Evolutionary conservation across 2,329 filamentous ascomycete genomes (phyloP).

Genomic region (Cladosporium sp.): DNA sequence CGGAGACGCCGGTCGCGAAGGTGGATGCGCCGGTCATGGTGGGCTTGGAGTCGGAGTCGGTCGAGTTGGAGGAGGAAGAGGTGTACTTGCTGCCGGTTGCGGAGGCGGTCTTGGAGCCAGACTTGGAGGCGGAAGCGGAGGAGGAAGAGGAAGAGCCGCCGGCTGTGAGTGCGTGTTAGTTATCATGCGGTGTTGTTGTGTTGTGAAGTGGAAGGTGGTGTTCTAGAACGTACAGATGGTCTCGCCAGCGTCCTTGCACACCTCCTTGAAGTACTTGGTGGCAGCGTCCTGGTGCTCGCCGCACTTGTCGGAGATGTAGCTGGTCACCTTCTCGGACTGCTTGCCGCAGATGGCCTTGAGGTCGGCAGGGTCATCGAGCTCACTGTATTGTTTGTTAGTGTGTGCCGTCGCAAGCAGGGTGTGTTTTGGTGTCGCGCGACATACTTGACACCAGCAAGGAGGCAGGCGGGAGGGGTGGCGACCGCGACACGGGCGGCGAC

Average conservation of each 20-base stretch:
- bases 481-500: slow-evolving; percentile 40
- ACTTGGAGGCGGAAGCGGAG: slow-evolving; percentile 16
- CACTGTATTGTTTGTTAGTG: slow-evolving; percentile 21
- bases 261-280: slow-evolving; percentile 27
- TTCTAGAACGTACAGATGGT: slow-evolving; percentile 24
- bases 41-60: background rate
- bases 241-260: slow-evolving; percentile 31
- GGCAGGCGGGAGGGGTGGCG: slow-evolving; percentile 47
- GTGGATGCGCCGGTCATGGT: slow-evolving; percentile 9
- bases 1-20: slow-evolving; percentile 9
- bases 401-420: slow-evolving; percentile 11
- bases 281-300: slow-evolving; percentile 26
- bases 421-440: slow-evolving; percentile 14
- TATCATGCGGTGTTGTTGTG: background rate
- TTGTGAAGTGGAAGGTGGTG: background rate
- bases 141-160: slow-evolving; percentile 15
- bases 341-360: slow-evolving; percentile 30
- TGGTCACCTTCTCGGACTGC: slow-evolving; percentile 19
- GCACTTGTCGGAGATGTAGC: slow-evolving; percentile 27
- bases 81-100: slow-evolving; percentile 10
- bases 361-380: slow-evolving; percentile 29
- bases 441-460: slow-evolving; percentile 50
- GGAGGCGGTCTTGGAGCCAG: slow-evolving; percentile 14
- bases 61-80: slow-evolving; percentile 3
- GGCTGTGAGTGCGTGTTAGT: slow-evolving; percentile 5